Evolutionary conservation across 257 asterid species (phyloP), one percentile per base, ranked within the genome.

Genomic region (Solanum okadae): DNA sequence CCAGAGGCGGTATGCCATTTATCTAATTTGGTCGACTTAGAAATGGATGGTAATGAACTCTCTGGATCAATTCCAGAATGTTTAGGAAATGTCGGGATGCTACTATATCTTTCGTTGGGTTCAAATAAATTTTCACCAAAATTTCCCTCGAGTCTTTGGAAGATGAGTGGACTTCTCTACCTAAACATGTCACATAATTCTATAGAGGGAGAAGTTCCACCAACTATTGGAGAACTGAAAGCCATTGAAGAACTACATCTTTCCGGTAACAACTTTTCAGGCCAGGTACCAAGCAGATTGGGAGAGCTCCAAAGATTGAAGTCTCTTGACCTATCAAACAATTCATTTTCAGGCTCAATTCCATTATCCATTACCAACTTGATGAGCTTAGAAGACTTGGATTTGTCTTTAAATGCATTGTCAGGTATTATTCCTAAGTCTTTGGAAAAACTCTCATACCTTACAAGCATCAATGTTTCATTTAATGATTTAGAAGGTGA

Each of bases 81-180:
- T 68, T 42, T 92, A 7, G 91, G 93, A 61, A 89, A 91, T 56
- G 87, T 92, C 52, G 10, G 31, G 12, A 71, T 87, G 68, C 52
- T 92, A 23, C 90, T 86, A 65, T 10, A 5, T 6, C 65, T 92
- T 33, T 13, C n/a, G 67, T 87, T 92, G 13, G 79, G 86, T 18
- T 86, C 87, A 76, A 91, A 92, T 31, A 89, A 56, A 65, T 67
- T 93, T 22, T 71, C 89, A 3, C 89, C 95, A 5, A 82, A 40
- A 5, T 42, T 93, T 37, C 94, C 94, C 4, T 18, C 9, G 3
- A 68, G 89, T 44, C 59, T 93, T 61, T 91, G 94, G 95, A 87
- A 85, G n/a, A 81, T 90, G 14, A 87, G 37, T 29, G 81, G 83
- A 29, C 85, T 93, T 56, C 82, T 90, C 88, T 2, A 34, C 35